Base-by-base conservation (phyloP, 352 stramenopile species). In the Globisporangium parvum region DNA sequence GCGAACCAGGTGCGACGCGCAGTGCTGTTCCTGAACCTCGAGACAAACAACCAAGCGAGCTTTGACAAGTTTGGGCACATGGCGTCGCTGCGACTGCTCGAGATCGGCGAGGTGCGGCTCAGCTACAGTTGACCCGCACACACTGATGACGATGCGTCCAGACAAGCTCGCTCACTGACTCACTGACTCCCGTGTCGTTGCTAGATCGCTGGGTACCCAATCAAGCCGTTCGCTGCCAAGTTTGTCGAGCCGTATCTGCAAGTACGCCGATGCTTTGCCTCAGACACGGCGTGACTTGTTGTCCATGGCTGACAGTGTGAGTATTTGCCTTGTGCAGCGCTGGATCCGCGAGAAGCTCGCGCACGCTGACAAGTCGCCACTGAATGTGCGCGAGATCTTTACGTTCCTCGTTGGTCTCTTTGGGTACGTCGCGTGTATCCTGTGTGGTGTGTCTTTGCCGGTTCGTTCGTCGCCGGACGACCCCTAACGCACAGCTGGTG, bases 21-120 rank as follows among this genome's bases (percentile, higher is more conserved):
- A 12, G 85, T 92, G 45, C 59, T 90, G 53, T 87, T 70, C 33
- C 48, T 90, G 14, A 92, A 90, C 35, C 55, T 85, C 10, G 79
- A 92, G 54, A 90, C 74, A 21, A 87, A 80, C 39, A 80, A 49
- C 35, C 69, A 67, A 18, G 39, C 53, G 10, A 87, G 83, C 58
- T 92, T 92, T 55, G 76, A 89, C 35, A 87, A 87, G 57, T 88
- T 92, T 62, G 82, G 82, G 8, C 79, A 92, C 63, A 69, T 92
- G 40, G 70, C 76, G 10, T 88, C 82, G 4, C 57, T 92, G 41
- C 75, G 82, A 14, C 42, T 92, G 57, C 58, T 69, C 45, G 82
- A 92, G 53, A 90, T 92, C 42, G 79, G 76, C 39, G 73, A 69
- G 53, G 76, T 85, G 48, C 40, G 63, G 45, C 33, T 17, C 9